Evolutionary conservation across 208 protist genomes (phyloP).

Genomic region (Histomonas meleagridis): DNA sequence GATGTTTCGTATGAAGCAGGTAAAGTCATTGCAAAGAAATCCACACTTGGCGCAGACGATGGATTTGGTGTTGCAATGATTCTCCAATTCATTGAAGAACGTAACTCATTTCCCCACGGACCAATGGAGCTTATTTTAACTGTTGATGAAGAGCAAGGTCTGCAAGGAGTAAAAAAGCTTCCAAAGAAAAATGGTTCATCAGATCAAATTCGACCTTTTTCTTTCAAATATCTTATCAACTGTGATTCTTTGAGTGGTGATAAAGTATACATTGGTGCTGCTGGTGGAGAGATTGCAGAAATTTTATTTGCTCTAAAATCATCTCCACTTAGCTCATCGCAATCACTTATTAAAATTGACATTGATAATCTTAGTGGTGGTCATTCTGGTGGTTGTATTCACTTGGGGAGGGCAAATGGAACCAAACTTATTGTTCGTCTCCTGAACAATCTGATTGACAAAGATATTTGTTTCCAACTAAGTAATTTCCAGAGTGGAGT

Average conservation of each 20-base stretch:
- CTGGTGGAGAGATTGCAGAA: neutral
- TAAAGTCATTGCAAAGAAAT: neutral
- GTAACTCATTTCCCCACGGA: neutral
- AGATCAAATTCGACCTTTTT: neutral
- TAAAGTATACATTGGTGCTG: neutral
- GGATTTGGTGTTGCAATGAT: neutral
- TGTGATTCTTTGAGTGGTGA: neutral
- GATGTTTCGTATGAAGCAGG: neutral
- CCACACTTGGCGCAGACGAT: neutral
- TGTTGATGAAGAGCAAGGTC: neutral
- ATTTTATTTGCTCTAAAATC: too few relatives aligned
- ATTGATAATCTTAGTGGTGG: neutral
- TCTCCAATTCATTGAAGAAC: neutral
- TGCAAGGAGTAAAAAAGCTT: neutral
- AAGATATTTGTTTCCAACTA: neutral
- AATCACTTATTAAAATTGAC: neutral
- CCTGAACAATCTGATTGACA: neutral
- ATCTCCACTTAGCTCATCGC: neutral
- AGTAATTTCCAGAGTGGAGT: neutral
- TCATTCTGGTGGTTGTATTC: neutral
- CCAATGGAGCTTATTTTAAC: neutral
- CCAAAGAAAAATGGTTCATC: neutral
- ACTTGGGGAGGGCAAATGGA: neutral
- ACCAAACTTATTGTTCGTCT: neutral
- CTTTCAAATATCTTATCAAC: conserved; percentile 1